phyloP scores from a whole-genome alignment of 1,139 yeast species.

The Lodderomyces margitis region DNA sequence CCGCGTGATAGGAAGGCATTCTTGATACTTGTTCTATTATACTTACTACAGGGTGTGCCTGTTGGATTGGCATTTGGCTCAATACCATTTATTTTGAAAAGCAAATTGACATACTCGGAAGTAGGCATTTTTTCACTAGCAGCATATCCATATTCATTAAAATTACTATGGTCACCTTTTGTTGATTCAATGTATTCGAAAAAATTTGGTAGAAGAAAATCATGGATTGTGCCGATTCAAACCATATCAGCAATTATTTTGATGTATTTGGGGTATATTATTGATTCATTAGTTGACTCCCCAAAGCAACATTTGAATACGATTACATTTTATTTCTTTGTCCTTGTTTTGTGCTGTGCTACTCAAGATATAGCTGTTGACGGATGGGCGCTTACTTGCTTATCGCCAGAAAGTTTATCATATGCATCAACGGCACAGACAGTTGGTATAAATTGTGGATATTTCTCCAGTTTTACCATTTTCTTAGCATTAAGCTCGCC shows the following conservation, averaged over 20 bases:
- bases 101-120: slow-evolving; percentile 80
- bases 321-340: slow-evolving; percentile 66
- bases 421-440: slow-evolving; percentile 98
- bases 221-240: slow-evolving; percentile 96
- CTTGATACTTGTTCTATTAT: slow-evolving; percentile 64
- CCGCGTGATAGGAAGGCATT: slow-evolving; percentile 67
- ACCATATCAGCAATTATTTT: slow-evolving; percentile 68
- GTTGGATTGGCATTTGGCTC: slow-evolving; percentile 96
- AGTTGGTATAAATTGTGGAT: slow-evolving; percentile 89
- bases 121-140: slow-evolving; percentile 90
- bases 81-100: slow-evolving; percentile 85
- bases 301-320: slow-evolving; percentile 54
- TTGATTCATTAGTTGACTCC: slow-evolving; percentile 54
- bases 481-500: slow-evolving; percentile 88
- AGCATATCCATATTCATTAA: slow-evolving; percentile 90
- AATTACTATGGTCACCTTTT: slow-evolving; percentile 91
- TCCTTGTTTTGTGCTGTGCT: slow-evolving; percentile 84
- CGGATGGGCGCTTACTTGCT: slow-evolving; percentile 95
- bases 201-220: slow-evolving; percentile 74
- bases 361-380: slow-evolving; percentile 99
- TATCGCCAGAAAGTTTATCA: slow-evolving; percentile 76
- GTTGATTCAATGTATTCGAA: slow-evolving; percentile 81
- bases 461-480: slow-evolving; percentile 86
- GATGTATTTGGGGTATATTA: slow-evolving; percentile 57
- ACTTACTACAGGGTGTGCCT: slow-evolving; percentile 90